These are phyloP conservation scores for Melanopsichium pennsylvanicum DNA, from an alignment of 1,284 basidiomycete genomes.

Conservation along the genomic window DNA sequence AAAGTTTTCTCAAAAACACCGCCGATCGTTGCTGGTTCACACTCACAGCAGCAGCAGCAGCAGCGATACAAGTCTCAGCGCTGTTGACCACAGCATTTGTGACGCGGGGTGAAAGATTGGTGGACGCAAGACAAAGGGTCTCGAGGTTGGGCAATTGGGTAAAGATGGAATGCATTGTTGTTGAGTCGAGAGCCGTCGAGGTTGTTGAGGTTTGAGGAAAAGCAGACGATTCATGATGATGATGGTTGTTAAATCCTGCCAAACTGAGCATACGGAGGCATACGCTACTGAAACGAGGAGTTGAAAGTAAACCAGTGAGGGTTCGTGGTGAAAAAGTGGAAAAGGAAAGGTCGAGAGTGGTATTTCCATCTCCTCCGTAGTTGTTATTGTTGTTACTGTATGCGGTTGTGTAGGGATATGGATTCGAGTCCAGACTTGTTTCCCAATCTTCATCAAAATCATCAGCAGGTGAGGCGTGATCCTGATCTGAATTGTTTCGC, in stretches of 20 bases:
- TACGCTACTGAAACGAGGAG: not conserved
- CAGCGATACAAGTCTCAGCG: no score
- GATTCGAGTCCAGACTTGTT: not conserved
- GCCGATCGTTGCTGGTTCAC: slow-evolving; percentile 4
- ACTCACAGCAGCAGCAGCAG: no score
- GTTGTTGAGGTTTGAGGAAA: not conserved
- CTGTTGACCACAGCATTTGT: not conserved
- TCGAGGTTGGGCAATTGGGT: slow-evolving; percentile 28
- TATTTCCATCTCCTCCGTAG: no score
- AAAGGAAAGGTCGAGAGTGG: slow-evolving; percentile 37
- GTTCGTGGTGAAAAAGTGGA: slow-evolving; percentile 9
- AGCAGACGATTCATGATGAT: no score
- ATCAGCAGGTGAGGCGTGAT: not conserved
- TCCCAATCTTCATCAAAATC: slow-evolving; percentile 13
- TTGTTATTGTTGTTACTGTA: not conserved
- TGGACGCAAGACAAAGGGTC: slow-evolving; percentile 26
- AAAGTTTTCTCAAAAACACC: slow-evolving; percentile 31
- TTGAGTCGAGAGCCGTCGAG: slow-evolving; percentile 3
- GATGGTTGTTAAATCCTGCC: slow-evolving; percentile 17
- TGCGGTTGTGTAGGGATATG: not conserved
- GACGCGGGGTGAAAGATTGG: slow-evolving; percentile 6
- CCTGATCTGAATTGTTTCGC: no score
- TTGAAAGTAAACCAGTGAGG: slow-evolving; percentile 6
- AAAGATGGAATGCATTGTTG: slow-evolving; percentile 8
- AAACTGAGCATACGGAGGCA: slow-evolving; percentile 32